Evolutionary conservation across 2,329 filamentous ascomycete species (phyloP).

Genomic region (Amylocarpus encephaloides): DNA sequence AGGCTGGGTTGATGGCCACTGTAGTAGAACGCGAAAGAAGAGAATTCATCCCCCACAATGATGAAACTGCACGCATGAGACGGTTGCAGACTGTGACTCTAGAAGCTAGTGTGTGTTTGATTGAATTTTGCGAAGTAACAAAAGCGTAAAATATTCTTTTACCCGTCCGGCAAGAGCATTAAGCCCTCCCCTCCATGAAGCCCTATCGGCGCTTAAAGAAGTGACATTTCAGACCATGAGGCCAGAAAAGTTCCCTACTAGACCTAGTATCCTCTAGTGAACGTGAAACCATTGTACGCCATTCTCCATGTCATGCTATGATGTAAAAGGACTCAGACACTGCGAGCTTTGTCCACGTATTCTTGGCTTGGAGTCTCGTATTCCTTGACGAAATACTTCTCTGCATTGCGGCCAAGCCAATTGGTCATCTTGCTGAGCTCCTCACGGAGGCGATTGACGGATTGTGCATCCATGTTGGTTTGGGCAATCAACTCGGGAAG

Average conservation of each 20-base stretch:
- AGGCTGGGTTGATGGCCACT: not conserved
- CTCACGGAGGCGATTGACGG: constrained; percentile 79
- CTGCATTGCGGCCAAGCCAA: constrained; percentile 69
- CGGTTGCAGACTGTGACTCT: no score
- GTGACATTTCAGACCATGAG: no score
- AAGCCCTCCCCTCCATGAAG: no score
- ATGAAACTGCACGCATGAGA: no score
- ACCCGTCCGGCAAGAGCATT: no score
- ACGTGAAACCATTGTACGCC: constrained; percentile 18
- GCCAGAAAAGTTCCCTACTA: no score
- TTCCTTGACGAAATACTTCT: constrained; percentile 68
- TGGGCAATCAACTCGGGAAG: constrained; percentile 92
- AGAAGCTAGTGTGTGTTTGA: no score
- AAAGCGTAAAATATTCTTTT: no score
- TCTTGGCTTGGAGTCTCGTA: constrained; percentile 69
- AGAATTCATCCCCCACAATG: not conserved
- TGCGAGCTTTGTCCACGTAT: constrained; percentile 60
- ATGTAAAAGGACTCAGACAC: constrained; percentile 8
- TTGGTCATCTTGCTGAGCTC: constrained; percentile 80
- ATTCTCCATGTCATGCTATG: constrained; percentile 19
- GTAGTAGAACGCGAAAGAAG: not conserved
- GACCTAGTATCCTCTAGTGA: no score
- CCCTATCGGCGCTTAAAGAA: no score
- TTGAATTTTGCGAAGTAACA: no score
- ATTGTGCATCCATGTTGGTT: constrained; percentile 95